Evolutionary conservation across 2,329 filamentous ascomycete genomes (phyloP).

Genomic region (Curvularia hawaiiensis): DNA sequence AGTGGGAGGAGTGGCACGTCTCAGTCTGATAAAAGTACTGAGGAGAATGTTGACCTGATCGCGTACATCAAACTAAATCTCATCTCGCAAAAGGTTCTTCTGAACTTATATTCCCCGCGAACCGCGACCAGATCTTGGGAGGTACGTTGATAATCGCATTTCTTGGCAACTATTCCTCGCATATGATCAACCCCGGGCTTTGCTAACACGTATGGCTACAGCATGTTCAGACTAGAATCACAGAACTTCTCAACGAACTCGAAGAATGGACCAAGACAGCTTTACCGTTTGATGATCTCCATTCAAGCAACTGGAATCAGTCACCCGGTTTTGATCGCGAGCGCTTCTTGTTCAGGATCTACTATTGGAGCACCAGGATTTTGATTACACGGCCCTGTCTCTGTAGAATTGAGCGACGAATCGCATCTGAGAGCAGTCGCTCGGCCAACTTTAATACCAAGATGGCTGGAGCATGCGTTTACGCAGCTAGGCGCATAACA

Average conservation of each 20-base stretch:
- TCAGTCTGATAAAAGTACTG: neutral
- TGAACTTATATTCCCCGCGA: slow-evolving; percentile 43
- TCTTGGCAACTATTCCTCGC: neutral
- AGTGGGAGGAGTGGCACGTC: neutral
- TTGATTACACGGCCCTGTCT: slow-evolving; percentile 49
- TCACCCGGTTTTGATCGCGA: slow-evolving; percentile 16
- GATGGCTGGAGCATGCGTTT: slow-evolving; percentile 41
- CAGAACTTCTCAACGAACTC: slow-evolving; percentile 35
- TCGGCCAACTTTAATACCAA: slow-evolving; percentile 43
- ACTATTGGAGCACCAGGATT: slow-evolving; percentile 44
- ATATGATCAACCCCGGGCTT: neutral
- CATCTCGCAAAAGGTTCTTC: slow-evolving; percentile 42
- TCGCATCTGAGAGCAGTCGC: slow-evolving; percentile 31
- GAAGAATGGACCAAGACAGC: slow-evolving; percentile 40
- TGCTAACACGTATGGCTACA: slow-evolving; percentile 12
- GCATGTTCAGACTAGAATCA: slow-evolving; percentile 40
- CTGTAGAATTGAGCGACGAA: slow-evolving; percentile 43
- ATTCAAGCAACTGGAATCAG: slow-evolving; percentile 22
- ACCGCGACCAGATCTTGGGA: slow-evolving; percentile 44
- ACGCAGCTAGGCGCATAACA: slow-evolving; percentile 40
- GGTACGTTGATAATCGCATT: slow-evolving; percentile 13
- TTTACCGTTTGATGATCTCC: slow-evolving; percentile 10
- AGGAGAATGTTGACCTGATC: slow-evolving; percentile 13
- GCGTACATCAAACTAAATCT: slow-evolving; percentile 32
- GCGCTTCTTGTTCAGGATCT: slow-evolving; percentile 28